Conservation (phyloP, 495 filamentous ascomycete genomes). For the Chaetomium cochliodes region DNA sequence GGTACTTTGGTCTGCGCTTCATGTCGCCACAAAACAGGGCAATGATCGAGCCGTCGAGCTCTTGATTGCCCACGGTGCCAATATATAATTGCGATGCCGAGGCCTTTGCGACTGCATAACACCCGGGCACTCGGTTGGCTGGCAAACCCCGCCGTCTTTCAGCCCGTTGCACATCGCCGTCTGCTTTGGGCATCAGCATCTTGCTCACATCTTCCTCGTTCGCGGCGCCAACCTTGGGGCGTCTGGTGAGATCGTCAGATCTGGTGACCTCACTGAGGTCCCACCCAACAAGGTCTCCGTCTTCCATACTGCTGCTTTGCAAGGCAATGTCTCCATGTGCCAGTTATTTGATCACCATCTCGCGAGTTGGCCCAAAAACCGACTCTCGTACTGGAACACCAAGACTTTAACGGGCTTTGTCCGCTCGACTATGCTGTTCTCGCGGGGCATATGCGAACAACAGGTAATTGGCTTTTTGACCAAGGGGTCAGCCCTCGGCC, state of each 20-base stretch:
- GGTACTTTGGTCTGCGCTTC: constrained; percentile 8
- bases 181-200: not conserved
- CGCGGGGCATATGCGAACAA: constrained; percentile 1
- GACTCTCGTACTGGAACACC: not conserved
- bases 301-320: constrained; percentile 2
- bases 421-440: constrained; percentile 1
- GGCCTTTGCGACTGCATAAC: constrained; percentile 9
- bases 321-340: constrained; percentile 1
- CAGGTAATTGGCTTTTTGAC: not conserved
- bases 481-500: not conserved
- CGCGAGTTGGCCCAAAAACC: not conserved
- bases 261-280: too few relatives aligned
- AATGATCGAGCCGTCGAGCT: not conserved
- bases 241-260: not conserved
- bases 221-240: not conserved
- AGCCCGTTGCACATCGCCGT: constrained; percentile 1
- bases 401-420: not conserved
- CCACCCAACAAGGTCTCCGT: not conserved
- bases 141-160: not conserved
- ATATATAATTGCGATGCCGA: not conserved
- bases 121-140: not conserved
- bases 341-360: not conserved
- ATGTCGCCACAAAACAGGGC: not conserved
- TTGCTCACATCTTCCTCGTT: not conserved
- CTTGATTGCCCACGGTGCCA: not conserved